Evolutionary conservation across 768 basidiomycete species (phyloP), one percentile per base, ranked within the genome.

Genomic region (Tricholoma hemisulphureum): DNA sequence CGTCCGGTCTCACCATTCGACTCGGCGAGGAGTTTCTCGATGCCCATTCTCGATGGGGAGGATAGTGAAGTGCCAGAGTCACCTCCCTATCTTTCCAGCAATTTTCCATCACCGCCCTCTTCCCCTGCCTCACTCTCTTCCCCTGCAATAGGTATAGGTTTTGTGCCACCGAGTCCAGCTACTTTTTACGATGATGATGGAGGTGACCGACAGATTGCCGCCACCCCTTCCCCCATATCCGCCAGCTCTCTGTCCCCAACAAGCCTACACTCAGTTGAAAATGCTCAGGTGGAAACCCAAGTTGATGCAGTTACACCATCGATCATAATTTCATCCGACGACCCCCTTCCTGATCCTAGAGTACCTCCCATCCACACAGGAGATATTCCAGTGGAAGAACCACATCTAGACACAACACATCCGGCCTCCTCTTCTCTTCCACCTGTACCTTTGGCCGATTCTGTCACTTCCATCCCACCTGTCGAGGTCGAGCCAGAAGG

Each of bases 21-120:
- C 48, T 41, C 57, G 4, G 35, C 57, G n/a, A 57, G 75, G 50
- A 71, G 70, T 4, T 66, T 75, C 37, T 77, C 77, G 9, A 57
- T 71, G 49, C 69, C 73, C 16, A 21, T 24, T 10, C 31, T 56
- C 13, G 61, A 64, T 45, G 32, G 37, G 18, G 57, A 56, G 28
- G 58, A 60, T 32, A 45, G 18, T 24, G 58, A 61, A n/a, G 50
- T 51, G 2, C 65, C 65, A 31, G 69, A 69, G 53, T 65, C 67
- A 23, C 71, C 72, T 28, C 55, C 69, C 31, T 52, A 55, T 34
- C 49, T 51, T 35, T 53, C 61, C 13, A 62, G 62, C 10, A 28
- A 9, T 9, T 74, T 74, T 20, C 70, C 73, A 1, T 65, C 69
- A 3, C 68, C 71, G 13, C 59, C 71, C 2, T 65, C 65, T 50